Evolutionary conservation across 805 yeast genomes (phyloP).

Genomic region (Lipomyces mesembrius): DNA sequence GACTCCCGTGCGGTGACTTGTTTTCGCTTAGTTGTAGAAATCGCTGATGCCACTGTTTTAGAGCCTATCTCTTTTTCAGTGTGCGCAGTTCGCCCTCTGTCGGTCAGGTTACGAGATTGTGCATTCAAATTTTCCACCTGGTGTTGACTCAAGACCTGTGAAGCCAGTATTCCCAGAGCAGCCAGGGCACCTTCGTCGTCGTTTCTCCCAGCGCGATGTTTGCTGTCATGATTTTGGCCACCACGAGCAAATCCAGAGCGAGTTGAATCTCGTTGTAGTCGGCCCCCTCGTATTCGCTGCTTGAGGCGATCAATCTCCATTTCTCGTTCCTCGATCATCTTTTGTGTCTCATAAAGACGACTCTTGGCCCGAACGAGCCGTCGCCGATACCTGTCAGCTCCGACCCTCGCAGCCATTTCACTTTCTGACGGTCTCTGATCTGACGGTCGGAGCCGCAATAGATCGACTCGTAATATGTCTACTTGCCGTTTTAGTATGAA

Average conservation of each 20-base stretch:
- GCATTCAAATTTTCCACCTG: constrained; percentile 12
- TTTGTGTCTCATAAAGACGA: constrained; percentile 53
- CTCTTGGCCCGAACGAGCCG: constrained; percentile 51
- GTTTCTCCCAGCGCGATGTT: constrained; percentile 2
- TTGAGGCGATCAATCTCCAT: constrained; percentile 52
- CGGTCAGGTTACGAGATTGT: background rate
- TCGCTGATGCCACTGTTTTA: constrained; percentile 1
- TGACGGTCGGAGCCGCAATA: constrained; percentile 17
- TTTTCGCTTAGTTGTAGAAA: constrained; percentile 12
- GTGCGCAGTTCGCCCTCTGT: background rate
- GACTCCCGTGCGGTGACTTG: constrained; percentile 8
- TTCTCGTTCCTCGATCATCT: constrained; percentile 52
- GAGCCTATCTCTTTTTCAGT: background rate
- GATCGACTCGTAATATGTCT: constrained; percentile 51
- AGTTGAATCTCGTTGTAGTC: background rate
- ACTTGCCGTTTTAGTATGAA: constrained; percentile 53
- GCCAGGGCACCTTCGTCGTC: constrained; percentile 48
- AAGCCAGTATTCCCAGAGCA: constrained; percentile 59
- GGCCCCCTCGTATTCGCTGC: constrained; percentile 43
- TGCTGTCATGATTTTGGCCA: constrained; percentile 17
- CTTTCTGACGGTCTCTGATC: constrained; percentile 46
- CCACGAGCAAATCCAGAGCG: constrained; percentile 5
- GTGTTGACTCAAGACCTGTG: constrained; percentile 46
- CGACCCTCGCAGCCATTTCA: constrained; percentile 45
- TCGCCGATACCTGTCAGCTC: constrained; percentile 47